Base-by-base conservation (phyloP, 2,329 filamentous ascomycete species). In the Acephala macrosclerotiorum region DNA sequence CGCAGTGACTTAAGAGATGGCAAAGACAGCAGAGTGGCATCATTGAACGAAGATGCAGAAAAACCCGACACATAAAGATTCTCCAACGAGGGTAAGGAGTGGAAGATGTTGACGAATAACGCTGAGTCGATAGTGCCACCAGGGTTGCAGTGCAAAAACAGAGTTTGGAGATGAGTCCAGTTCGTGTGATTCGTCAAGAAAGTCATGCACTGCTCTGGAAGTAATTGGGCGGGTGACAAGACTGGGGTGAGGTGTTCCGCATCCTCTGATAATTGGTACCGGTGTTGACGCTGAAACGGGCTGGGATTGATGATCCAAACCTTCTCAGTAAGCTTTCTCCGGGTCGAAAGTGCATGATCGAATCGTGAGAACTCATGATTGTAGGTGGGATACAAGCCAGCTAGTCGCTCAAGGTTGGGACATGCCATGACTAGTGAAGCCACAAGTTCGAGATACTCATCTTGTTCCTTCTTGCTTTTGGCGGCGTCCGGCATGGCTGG, bases 371-470 rank as follows among this genome's bases (percentile, higher is more conserved):
- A 88, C 1, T 81, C 80, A 75, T 88, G 85, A 62, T 84, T 80
- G 72, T 89, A 88, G 3, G 77, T 75, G 2, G 83, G 81, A 62
- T 85, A 81, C 45, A 85, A 84, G 0, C 87, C 87, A 12, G 82
- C 77, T 7, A 90, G 77, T 58, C 82, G 80, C 76, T 90, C 87
- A 12, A 91, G 78, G 68, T 90, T 89, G 2, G 88, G 88, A 64
- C 87, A 90, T 0, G 86, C 84, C 87, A 89, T 88, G 64, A 90
- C 80, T 26, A 90, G 76, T 5, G 87, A 84, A 0, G 87, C 87
- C 1, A 89, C 80, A 2, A 87, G 75, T 69, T 88, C 82, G 66
- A 87, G 81, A 71, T 90, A 89, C 55, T 83, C 80, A 40, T 83
- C 82, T 12, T 79, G 71, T 25, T 77, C 76, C 36, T 72, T 72